Evolutionary conservation across 2,329 filamentous ascomycete genomes (phyloP), one percentile per base, ranked within the genome.

Genomic region (Didymosphaeria variabile): DNA sequence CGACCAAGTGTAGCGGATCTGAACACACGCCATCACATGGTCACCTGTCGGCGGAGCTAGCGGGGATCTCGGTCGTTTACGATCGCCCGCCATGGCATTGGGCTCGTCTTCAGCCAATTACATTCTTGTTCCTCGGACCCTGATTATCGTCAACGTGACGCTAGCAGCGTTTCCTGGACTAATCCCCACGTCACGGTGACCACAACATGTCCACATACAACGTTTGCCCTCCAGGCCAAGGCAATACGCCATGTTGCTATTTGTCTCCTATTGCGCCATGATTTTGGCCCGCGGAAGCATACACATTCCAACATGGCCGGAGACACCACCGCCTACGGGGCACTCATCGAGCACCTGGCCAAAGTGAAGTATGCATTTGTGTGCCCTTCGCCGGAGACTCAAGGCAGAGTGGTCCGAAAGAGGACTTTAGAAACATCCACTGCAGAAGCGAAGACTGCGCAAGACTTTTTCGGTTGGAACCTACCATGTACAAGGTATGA

Each of bases 381-480:
- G 4, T 71, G 68, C 23, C 68, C 67, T 5, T 70, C 68, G 12
- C 67, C 68, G 55, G 68, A 71, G 36, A 66, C 67, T 1, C 63
- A 69, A 50, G 63, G 63, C 0, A 64, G 68, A 49, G 66, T 70
- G 13, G 62, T 70, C 8, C 50, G 60, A 15, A 70, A 66, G 40
- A 57, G 68, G 45, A 60, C 31, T 12, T 62, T 64, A 1, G 38
- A 63, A 52, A 32, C 59, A 17, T 64, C 63, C 1, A 66, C 60
- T 29, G 57, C 58, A 58, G 55, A 67, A 46, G 67, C 68, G 19
- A 61, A 62, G 29, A 68, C 44, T 50, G 60, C 60, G 42, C 50
- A 64, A 3, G 68, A 71, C 52, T 69, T 71, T 55, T 71, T 69
- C 55, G 68, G 68, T 2, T 71, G 68, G 68, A 71, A 60, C 44